Percentiles rank a stretch among this genome's conserved stretches.
These are phyloP conservation scores for Aspergillus affinis DNA, from an alignment of 495 filamentous ascomycete species.

Conservation along the genomic window DNA sequence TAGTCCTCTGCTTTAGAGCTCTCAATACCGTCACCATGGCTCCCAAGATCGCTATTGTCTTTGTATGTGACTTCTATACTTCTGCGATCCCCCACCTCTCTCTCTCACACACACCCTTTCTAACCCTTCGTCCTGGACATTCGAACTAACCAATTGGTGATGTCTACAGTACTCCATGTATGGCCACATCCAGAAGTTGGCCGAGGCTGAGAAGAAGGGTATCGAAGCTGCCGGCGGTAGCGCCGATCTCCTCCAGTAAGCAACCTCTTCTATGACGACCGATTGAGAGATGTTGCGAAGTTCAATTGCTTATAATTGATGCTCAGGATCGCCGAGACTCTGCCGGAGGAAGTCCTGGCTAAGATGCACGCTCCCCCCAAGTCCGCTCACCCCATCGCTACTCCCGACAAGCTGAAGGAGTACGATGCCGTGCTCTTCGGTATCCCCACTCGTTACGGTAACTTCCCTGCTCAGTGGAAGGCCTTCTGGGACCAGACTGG, in stretches of 20 bases:
- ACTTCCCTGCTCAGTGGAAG: slow-evolving; percentile 98
- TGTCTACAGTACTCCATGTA: slow-evolving; percentile 84
- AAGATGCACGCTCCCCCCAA: slow-evolving; percentile 91
- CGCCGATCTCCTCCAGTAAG: slow-evolving; percentile 79
- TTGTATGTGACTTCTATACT: slow-evolving; percentile 52
- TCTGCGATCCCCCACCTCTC: background rate
- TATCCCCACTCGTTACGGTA: slow-evolving; percentile 97
- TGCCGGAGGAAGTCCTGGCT: slow-evolving; percentile 73
- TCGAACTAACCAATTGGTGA: slow-evolving; percentile 16
- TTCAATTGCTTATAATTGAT: slow-evolving; percentile 11
- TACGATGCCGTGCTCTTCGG: slow-evolving; percentile 95
- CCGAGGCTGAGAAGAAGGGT: slow-evolving; percentile 86
- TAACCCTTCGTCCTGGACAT: background rate
- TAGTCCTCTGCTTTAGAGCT: slow-evolving; percentile 7
- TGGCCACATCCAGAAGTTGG: slow-evolving; percentile 83
- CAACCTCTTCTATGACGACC: background rate
- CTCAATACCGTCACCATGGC: slow-evolving; percentile 63
- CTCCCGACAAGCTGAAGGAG: slow-evolving; percentile 63
- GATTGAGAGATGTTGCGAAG: background rate
- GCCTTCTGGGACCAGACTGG: slow-evolving; percentile 84
- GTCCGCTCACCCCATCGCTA: slow-evolving; percentile 63
- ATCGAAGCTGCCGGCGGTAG: slow-evolving; percentile 83
- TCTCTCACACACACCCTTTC: too few relatives aligned
- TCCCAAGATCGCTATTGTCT: slow-evolving; percentile 90
- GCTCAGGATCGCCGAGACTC: slow-evolving; percentile 78